Base-by-base conservation (phyloP, 2,329 filamentous ascomycete species). In the Zopfia rhizophila region DNA sequence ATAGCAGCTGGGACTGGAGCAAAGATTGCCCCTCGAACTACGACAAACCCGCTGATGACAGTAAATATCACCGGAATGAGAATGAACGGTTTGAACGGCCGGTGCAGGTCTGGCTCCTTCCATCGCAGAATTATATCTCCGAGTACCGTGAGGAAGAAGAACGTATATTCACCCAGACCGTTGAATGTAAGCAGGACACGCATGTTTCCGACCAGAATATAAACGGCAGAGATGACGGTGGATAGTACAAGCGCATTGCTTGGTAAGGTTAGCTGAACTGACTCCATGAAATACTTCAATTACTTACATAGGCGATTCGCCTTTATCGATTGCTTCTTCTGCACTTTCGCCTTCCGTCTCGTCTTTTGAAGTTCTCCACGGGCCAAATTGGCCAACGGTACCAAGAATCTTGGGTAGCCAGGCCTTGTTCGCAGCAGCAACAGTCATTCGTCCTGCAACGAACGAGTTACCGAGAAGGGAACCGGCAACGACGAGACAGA, bases 391-490 rank as follows among this genome's bases (percentile, higher is more conserved):
- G 12, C 62, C 62, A 3, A 69, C 60, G 2, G 57, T 68, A 16
- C 61, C 60, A 7, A 68, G 51, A 3, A 62, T 13, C 3, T 24
- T 49, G 3, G 66, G 68, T 22, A 69, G 60, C 66, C 63, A 70
- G 30, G 33, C 46, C 27, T 69, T 69, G 53, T 70, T 70, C 3
- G 68, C 57, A 4, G 84, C 84, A 2, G 84, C 81, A 1, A 86
- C 82, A 0, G 82, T 79, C 83, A 87, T 86, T 12, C 84, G 80
- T 6, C 83, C 81, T 0, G 80, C 81, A 1, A 86, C 82, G 53
- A 87, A 86, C 0, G 82, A 84, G 63, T 86, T 87, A 7, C 83
- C 82, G 0, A 86, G 76, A 0, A 85, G 71, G 1, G 84, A 85
- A 10, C 84, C 84, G 0, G 81, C 81, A 1, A 86, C 82, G 0